Evolutionary conservation across 1,284 basidiomycete genomes (phyloP).

Genomic region (Cutaneotrichosporon sp.): DNA sequence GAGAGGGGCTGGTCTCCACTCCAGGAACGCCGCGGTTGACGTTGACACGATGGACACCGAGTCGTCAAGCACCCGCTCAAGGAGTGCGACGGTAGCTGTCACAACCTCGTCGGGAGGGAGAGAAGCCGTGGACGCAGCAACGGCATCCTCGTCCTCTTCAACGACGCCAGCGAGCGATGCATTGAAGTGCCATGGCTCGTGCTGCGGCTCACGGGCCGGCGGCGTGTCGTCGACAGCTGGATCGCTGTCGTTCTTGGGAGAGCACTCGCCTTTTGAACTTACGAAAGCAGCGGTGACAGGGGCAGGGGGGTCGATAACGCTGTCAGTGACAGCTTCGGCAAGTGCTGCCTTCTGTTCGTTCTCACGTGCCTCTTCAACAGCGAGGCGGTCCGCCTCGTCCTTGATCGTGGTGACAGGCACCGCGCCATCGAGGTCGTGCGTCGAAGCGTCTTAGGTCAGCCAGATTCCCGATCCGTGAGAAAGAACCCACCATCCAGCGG

Average conservation of each 20-base stretch:
- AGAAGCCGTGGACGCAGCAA: neutral
- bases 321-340: neutral
- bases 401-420: conserved; percentile 14
- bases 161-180: neutral
- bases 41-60: neutral
- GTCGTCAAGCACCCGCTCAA: conserved; percentile 12
- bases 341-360: neutral
- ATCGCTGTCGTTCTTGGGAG: no score
- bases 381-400: conserved; percentile 4
- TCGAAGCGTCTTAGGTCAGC: conserved; percentile 13
- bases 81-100: neutral
- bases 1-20: conserved; percentile 20
- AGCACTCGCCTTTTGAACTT: no score
- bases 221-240: conserved; percentile 3
- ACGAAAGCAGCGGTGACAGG: no score
- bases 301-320: neutral
- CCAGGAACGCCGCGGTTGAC: conserved; percentile 24
- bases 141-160: neutral
- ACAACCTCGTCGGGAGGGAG: conserved; percentile 7
- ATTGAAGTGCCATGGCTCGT: conserved; percentile 2
- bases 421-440: neutral
- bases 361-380: neutral
- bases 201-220: neutral
- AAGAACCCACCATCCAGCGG: conserved; percentile 16
- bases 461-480: neutral